Base-by-base conservation (phyloP, 2,329 filamentous ascomycete species). In the Cercospora beticola region DNA sequence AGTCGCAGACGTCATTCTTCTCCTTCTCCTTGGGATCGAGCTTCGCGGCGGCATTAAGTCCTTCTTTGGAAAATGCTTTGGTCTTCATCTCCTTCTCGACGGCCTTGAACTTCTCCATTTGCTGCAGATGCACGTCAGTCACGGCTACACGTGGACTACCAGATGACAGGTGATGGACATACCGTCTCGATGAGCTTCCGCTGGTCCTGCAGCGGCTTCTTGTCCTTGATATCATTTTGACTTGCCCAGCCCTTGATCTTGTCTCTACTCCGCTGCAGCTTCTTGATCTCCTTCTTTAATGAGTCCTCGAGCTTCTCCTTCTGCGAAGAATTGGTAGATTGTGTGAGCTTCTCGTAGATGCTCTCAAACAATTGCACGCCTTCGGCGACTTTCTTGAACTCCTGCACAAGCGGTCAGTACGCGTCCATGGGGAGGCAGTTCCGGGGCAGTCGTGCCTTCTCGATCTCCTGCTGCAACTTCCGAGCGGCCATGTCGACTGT, bases 51-150 rank as follows among this genome's bases (percentile, higher is more conserved):
- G 94, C 92, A 72, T 92, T 95, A 73, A 99, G 84, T 56, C 95
- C 95, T 82, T 98, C 95, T 85, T 99, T 98, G 71, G 95, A 98
- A 83, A 97, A 99, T 70, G 95, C 95, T 82, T 99, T 99, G 67
- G 95, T 99, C 86, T 99, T 99, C 95, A 99, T 98, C 78, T 97
- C 95, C 85, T 99, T 99, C 82, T 99, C 95, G 64, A 99, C 95
- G n/a, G 94, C 94, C 84, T 99, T 99, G 88, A 99, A 99, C 77
- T 93, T 93, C 83, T 99, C 95, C 95, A 99, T 99, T 92, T 94
- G 90, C 92, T 95, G 61, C 33, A 30, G 60, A 26, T 49, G 16
- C 64, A 43, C 28, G 68, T 75, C 68, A 75, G 74, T 73, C 65
- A 40, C 62, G 63, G 61, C 66, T 65, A 43, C 43, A 31, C 28